phyloP scores from a whole-genome alignment of 495 filamentous ascomycete species.

The Penicillium maclennaniae region DNA sequence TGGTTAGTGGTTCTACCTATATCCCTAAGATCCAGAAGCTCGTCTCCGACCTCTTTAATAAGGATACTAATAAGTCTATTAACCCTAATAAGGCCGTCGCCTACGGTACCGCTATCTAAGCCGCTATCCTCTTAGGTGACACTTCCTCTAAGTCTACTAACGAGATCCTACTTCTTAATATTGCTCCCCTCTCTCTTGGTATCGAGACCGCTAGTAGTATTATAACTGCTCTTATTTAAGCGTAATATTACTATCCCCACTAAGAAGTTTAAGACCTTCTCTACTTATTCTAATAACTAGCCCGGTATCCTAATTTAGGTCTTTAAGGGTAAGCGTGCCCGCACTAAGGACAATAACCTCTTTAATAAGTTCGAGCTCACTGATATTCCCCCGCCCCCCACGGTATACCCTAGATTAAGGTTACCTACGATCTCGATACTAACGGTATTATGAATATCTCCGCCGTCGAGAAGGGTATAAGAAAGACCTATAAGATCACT shows the following conservation, averaged over 20 bases:
- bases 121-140: slow-evolving; percentile 88
- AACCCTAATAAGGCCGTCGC: slow-evolving; percentile 99
- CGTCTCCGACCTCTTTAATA: slow-evolving; percentile 90
- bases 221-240: slow-evolving; percentile 98
- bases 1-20: slow-evolving; percentile 98
- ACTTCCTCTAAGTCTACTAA: slow-evolving; percentile 94
- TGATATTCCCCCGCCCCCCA: slow-evolving; percentile 95
- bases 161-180: slow-evolving; percentile 94
- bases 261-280: slow-evolving; percentile 99
- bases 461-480: slow-evolving; percentile 96
- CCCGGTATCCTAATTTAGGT: slow-evolving; percentile 98
- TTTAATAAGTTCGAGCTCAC: slow-evolving; percentile 99
- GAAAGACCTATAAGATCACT: slow-evolving; percentile 95
- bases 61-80: slow-evolving; percentile 98
- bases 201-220: slow-evolving; percentile 99
- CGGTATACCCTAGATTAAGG: slow-evolving; percentile 98
- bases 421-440: slow-evolving; percentile 96
- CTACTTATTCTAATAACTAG: slow-evolving; percentile 99
- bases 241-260: slow-evolving; percentile 98
- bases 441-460: slow-evolving; percentile 99
- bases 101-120: slow-evolving; percentile 97
- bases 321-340: slow-evolving; percentile 97
- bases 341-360: slow-evolving; percentile 98
- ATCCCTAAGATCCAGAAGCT: slow-evolving; percentile 84
- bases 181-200: slow-evolving; percentile 92